Evolutionary conservation across 306 rosid genomes (phyloP), one percentile per base, ranked within the genome.

Genomic region (Quercus rubra): DNA sequence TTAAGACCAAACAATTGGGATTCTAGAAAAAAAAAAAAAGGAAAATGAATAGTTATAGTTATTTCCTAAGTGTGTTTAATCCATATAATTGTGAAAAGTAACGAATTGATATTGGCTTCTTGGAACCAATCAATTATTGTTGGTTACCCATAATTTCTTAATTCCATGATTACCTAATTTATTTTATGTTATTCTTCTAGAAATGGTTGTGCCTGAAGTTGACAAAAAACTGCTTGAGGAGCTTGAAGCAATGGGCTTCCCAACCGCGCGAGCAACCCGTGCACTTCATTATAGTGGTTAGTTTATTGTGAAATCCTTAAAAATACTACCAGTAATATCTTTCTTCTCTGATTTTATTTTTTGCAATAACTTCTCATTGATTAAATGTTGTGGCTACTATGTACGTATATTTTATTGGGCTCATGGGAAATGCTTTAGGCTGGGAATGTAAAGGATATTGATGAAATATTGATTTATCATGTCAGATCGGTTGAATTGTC

Each of bases 161-260:
- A 27, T 30, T 79, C 4, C 17, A 57, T 64, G 14, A 55, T 72
- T 80, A 46, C 58, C 46, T 78, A 25, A 52, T 70, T 19, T 78
- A 46, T 7, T 72, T 25, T 78, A 46, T 82, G 15, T 74, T 88
- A 74, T 79, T 49, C 75, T 55, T 87, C 63, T 79, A 95, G 99
- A 91, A 86, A 89, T 93, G 99, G 87, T 93, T 74, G 98, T 88
- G 75, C 99, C 98, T 0, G 96, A 91, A 81, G 99, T 95, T 81
- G 91, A 95, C 88, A 93, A 89, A 77, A 89, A 86, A 75, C 74
- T 95, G 69, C 92, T 93, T 1, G 96, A 83, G 89, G 98, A 95
- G 76, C 98, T 95, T 73, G 97, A 90, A 86, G 88, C 86, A 25
- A 95, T 95, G 99, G 99, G 97, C 2, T 95, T 95, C 77, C 76